Evolutionary conservation across 1,284 basidiomycete species (phyloP).

Genomic region (Microstroma glucosiphilum): DNA sequence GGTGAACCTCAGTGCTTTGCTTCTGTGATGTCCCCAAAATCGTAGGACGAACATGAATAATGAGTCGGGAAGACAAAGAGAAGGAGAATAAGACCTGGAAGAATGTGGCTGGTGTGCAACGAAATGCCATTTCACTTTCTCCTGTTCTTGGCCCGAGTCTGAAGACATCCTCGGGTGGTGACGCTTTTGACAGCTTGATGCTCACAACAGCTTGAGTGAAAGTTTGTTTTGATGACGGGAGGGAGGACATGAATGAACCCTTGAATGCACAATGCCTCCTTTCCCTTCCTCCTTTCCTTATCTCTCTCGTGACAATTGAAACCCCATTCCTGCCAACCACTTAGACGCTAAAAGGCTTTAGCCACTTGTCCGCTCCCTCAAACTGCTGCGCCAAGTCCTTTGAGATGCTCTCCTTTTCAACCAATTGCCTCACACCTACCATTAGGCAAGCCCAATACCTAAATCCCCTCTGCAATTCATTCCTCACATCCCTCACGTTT

Average conservation of each 20-base stretch:
- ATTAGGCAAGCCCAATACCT: conserved; percentile 96
- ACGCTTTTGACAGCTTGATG: too few species aligned
- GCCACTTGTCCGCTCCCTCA: conserved; percentile 85
- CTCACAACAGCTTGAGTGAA: too few species aligned
- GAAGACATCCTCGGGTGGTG: too few species aligned
- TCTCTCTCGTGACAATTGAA: background rate
- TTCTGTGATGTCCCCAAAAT: too few species aligned
- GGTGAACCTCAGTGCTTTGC: background rate
- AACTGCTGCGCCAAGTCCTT: conserved; percentile 85
- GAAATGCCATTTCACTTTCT: too few species aligned
- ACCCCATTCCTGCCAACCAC: background rate
- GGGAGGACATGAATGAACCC: background rate
- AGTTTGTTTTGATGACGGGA: background rate
- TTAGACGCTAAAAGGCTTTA: conserved; percentile 57
- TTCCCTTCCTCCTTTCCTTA: background rate
- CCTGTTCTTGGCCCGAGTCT: too few species aligned
- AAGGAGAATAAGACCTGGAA: conserved; percentile 22
- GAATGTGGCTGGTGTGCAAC: conserved; percentile 19
- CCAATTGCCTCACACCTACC: conserved; percentile 77
- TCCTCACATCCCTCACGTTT: conserved; percentile 76
- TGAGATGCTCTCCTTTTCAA: conserved; percentile 61
- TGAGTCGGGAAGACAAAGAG: conserved; percentile 12
- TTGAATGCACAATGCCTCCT: background rate
- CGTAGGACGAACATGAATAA: too few species aligned
- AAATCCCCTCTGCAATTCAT: conserved; percentile 89